Conservation (phyloP, 768 basidiomycete species). For the Rickenella mellea region DNA sequence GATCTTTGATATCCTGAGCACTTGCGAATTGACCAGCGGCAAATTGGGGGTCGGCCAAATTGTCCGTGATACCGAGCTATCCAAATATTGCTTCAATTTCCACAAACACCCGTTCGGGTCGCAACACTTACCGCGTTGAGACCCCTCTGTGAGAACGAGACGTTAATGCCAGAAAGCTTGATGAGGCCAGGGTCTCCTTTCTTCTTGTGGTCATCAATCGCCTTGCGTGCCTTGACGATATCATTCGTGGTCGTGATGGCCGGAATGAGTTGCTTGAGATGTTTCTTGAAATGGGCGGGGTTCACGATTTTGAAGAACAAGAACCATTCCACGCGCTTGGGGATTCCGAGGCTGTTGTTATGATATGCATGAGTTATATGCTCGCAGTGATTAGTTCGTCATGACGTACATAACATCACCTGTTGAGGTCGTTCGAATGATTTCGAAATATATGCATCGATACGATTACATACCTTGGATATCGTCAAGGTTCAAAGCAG, state of each 20-base stretch:
- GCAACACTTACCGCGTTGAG: constrained; percentile 28
- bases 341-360: constrained; percentile 47
- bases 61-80: constrained; percentile 29
- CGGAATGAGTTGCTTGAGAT: constrained; percentile 30
- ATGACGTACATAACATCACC: no score
- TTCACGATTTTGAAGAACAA: constrained; percentile 44
- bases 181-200: constrained; percentile 18
- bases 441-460: no score
- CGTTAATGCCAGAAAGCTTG: constrained; percentile 37
- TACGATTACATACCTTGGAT: no score
- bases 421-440: no score
- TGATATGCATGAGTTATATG: no score
- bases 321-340: constrained; percentile 43
- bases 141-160: constrained; percentile 43
- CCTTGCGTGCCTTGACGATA: constrained; percentile 16
- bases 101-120: no score
- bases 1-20: constrained; percentile 29
- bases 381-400: no score
- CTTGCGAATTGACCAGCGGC: constrained; percentile 30
- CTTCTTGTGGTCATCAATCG: constrained; percentile 12
- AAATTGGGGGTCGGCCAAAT: constrained; percentile 29
- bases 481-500: no score
- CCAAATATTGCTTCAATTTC: no score
- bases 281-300: constrained; percentile 30
- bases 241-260: constrained; percentile 37